Base-by-base conservation (phyloP, 768 basidiomycete genomes). In the Lactifluus pinguis region DNA sequence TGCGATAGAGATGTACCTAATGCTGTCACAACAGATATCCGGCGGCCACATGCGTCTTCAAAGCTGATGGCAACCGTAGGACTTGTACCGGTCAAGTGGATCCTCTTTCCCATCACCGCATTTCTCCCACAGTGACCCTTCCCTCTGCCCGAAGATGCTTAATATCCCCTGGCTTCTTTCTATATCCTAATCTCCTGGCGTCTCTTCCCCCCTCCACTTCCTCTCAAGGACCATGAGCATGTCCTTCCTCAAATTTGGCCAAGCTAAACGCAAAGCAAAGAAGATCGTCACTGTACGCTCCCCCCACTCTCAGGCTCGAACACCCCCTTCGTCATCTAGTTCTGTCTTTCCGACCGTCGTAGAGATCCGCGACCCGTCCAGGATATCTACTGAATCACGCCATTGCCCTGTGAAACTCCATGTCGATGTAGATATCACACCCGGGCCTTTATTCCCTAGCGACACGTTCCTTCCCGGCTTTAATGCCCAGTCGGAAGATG, bases 211-310 rank as follows among this genome's bases (percentile, higher is more conserved):
- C 53, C 41, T 21, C 14, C 49, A 50, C 42, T 36, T 54, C 39
- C 49, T 25, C 19, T 11, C 39, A 14, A 17, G 51, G 62, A 45
- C 50, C 15, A 42, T 11, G 55, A 53, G 21, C 21, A 55, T 65
- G 55, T 52, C 59, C 17, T 65, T 65, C 30, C 58, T 60, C 52
- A 38, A 21, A 19, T 59, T 66, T 36, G 60, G 65, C n/a, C 42
- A 65, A 2, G 64, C 61, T 9, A 65, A 48, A 57, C 63, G 63
- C 45, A 65, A 61, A 44, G 60, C 63, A 32, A 66, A 66, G 65
- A 61, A 62, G 57, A 53, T 52, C 4, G 47, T 53, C 21, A 48
- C 41, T 17, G 5, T 50, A 52, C 53, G 53, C 52, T 8, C 29
- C 21, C 17, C 10, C 11, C 59, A 49, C 4, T 41, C 52, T 19